phyloP scores from a whole-genome alignment of 768 basidiomycete genomes.

The Leucosporidium creatinivorum region DNA sequence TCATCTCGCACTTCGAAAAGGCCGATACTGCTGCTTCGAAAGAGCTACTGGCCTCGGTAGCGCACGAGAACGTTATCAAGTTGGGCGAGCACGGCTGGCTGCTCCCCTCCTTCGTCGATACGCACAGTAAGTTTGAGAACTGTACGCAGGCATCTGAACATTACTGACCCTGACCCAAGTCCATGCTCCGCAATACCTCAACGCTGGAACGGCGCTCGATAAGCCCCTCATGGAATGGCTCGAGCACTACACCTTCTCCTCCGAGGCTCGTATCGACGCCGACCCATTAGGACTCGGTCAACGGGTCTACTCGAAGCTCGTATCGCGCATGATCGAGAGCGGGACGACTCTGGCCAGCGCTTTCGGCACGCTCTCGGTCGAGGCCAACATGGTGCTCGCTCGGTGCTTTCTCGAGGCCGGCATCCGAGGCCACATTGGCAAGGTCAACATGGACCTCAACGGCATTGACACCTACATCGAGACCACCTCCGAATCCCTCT shows the following conservation, averaged over 20 bases:
- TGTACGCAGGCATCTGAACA: background rate
- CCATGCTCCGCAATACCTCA: conserved; percentile 82
- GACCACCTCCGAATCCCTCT: conserved; percentile 46
- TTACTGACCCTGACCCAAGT: conserved; percentile 37
- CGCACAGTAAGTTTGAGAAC: conserved; percentile 17
- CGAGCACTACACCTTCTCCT: conserved; percentile 69
- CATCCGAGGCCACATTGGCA: conserved; percentile 75
- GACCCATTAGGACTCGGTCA: conserved; percentile 53
- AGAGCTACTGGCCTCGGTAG: background rate
- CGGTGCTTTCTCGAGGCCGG: conserved; percentile 63
- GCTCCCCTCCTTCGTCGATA: conserved; percentile 31
- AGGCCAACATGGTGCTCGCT: conserved; percentile 76
- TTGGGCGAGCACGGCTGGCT: conserved; percentile 7
- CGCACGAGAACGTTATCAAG: background rate
- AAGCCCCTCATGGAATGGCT: conserved; percentile 55
- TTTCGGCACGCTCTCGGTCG: conserved; percentile 74
- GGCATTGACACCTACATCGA: conserved; percentile 64
- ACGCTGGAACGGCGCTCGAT: conserved; percentile 78
- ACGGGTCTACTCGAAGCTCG: conserved; percentile 62
- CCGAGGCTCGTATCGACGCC: conserved; percentile 66
- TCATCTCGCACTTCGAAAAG: conserved; percentile 6
- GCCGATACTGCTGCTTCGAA: background rate
- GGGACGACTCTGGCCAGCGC: conserved; percentile 72
- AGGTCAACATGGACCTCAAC: conserved; percentile 74
- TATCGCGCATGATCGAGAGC: conserved; percentile 56